phyloP scores from a whole-genome alignment of 164 flowering plant genomes.

The Platanus orientalis region DNA sequence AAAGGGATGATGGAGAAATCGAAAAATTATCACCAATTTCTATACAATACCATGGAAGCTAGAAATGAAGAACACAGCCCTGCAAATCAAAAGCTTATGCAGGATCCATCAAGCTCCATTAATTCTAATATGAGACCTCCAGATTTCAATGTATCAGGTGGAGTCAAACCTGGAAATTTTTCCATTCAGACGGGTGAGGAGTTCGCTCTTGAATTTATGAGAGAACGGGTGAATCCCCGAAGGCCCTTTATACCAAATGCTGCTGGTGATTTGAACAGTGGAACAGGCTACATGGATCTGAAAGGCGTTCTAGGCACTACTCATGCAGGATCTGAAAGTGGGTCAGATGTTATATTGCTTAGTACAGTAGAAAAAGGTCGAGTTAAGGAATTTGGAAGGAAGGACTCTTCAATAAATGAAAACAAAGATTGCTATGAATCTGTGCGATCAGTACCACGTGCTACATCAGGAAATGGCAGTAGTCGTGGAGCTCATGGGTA shows the following conservation, averaged over 20 bases:
- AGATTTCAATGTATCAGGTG: conserved; percentile 33
- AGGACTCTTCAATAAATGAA: conserved; percentile 30
- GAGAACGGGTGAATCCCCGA: conserved; percentile 56
- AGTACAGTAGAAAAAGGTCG: conserved; percentile 32
- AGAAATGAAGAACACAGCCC: conserved; percentile 40
- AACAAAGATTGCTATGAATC: conserved; percentile 34
- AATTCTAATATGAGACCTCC: conserved; percentile 47
- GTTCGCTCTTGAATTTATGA: conserved; percentile 85
- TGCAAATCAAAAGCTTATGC: conserved; percentile 36
- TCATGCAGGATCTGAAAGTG: conserved; percentile 60
- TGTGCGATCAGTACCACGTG: conserved; percentile 31
- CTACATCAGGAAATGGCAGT: conserved; percentile 36
- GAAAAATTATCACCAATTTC: conserved; percentile 35
- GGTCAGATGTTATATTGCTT: conserved; percentile 51
- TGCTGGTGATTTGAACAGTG: conserved; percentile 31
- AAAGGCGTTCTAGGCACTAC: conserved; percentile 52
- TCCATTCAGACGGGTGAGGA: conserved; percentile 98
- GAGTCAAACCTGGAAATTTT: conserved; percentile 59
- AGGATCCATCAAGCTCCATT: conserved; percentile 37
- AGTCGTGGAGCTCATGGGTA: conserved; percentile 38
- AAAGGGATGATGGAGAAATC: conserved; percentile 31
- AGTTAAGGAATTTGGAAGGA: conserved; percentile 40
- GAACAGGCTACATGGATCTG: conserved; percentile 50
- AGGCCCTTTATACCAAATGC: conserved; percentile 35
- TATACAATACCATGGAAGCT: conserved; percentile 28